Evolutionary conservation across 2,329 filamentous ascomycete genomes (phyloP), one percentile per base, ranked within the genome.

Genomic region (Septoria linicola): DNA sequence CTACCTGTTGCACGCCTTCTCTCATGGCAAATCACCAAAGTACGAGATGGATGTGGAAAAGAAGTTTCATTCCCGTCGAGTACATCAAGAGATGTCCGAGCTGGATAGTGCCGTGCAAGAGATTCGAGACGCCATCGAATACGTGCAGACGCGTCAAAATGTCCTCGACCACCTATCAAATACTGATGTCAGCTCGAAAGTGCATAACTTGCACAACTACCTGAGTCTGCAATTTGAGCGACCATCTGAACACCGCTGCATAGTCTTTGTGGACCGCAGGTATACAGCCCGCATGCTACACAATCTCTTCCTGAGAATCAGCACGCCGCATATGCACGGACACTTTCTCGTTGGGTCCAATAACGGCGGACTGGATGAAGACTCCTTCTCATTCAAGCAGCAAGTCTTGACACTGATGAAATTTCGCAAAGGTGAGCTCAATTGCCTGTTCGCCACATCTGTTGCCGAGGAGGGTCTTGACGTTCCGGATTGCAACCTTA

Each of bases 251-350:
- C 75, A 78, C 21, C 83, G 84, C 54, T 95, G 89, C 63, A 95
- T 99, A 49, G 81, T 97, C 0, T 97, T 99, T 68, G 89, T 95
- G 0, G 78, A 89, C 54, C 80, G 86, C 65, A 79, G 90, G 34
- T 82, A 87, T 57, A 92, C 89, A 0, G 92, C 91, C 1, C 80
- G 82, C 14, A 70, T 95, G 13, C 73, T 99, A 1, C 74, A 80
- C 1, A 82, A 86, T 36, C 73, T 95, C 0, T 85, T 95, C 55
- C 68, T 74, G 1, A 51, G 48, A 7, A 75, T 89, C 50, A 73
- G 75, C 1, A 78, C 85, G 3, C 72, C 74, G 0, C 75, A 84
- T 53, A 72, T 93, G 53, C 76, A 72, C 8, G 75, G 81, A 3
- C 83, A 80, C 4, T 74, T 82, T 11, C 73, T 96, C 53, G 81